A percentile compares a stretch with the other conserved stretches of the same genome.
phyloP scores from a whole-genome alignment of 2,329 filamentous ascomycete species.

The Paradendryphiella salina region DNA sequence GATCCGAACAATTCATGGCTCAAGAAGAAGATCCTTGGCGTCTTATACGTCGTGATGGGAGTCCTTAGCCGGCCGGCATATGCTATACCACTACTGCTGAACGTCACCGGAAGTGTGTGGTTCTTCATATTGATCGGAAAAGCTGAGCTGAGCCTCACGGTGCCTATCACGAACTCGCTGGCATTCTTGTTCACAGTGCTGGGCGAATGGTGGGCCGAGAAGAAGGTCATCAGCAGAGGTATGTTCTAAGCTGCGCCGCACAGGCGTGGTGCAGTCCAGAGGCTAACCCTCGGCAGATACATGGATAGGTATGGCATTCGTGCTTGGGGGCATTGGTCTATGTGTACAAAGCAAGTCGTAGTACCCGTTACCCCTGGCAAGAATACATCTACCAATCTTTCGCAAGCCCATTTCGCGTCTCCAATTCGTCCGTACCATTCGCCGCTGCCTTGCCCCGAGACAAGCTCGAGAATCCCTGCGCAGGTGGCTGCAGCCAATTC shows the following conservation, averaged over 20 bases:
- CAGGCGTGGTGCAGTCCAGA: background rate
- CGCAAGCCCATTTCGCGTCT: constrained; percentile 12
- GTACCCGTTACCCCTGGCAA: constrained; percentile 1
- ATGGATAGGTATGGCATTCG: constrained; percentile 78
- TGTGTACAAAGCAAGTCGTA: constrained; percentile 68
- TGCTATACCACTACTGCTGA: constrained; percentile 80
- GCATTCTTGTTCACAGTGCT: constrained; percentile 96
- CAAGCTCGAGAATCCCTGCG: constrained; percentile 75
- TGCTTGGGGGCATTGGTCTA: constrained; percentile 76
- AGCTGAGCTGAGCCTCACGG: constrained; percentile 88
- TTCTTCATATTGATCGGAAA: constrained; percentile 94
- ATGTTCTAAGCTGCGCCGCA: constrained; percentile 39
- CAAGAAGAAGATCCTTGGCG: constrained; percentile 63
- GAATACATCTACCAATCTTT: constrained; percentile 21
- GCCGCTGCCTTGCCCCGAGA: constrained; percentile 37
- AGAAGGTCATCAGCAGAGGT: constrained; percentile 85
- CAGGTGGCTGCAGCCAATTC: constrained; percentile 92
- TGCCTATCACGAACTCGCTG: constrained; percentile 91
- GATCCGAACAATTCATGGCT: constrained; percentile 59
- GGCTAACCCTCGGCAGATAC: constrained; percentile 62
- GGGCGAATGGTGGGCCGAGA: constrained; percentile 93
- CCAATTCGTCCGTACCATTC: background rate
- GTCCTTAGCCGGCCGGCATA: constrained; percentile 80
- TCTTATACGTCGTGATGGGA: constrained; percentile 76
- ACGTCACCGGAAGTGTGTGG: constrained; percentile 92